phyloP scores from a whole-genome alignment of 2,329 filamentous ascomycete species.

The Stylonectria norvegica region DNA sequence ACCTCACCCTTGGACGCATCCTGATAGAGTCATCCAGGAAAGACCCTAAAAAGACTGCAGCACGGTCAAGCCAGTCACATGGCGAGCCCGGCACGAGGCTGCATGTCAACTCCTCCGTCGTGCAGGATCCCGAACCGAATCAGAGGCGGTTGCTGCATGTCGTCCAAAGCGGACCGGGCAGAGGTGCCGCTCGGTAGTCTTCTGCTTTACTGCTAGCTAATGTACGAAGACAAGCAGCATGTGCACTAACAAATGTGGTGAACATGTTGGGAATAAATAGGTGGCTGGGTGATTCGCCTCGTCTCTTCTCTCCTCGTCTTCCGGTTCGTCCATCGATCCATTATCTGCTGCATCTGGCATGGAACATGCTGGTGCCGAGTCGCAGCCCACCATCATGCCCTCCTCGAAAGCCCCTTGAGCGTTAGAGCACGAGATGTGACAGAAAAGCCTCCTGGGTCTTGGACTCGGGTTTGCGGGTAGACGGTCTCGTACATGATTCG shows the following conservation, averaged over 20 bases:
- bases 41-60: not conserved
- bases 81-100: slow-evolving; percentile 1
- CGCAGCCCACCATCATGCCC: slow-evolving; percentile 4
- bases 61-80: slow-evolving; percentile 18
- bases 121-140: slow-evolving; percentile 22
- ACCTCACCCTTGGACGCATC: too few relatives aligned
- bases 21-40: too few relatives aligned
- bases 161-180: slow-evolving; percentile 15
- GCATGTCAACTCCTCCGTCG: slow-evolving; percentile 18
- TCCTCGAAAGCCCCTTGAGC: not conserved
- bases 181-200: too few relatives aligned
- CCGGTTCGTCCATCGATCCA: slow-evolving; percentile 1
- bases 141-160: slow-evolving; percentile 20
- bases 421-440: slow-evolving; percentile 16
- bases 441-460: slow-evolving; percentile 19
- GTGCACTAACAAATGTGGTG: too few relatives aligned
- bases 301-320: slow-evolving; percentile 2
- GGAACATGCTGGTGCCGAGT: slow-evolving; percentile 1
- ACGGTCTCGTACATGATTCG: slow-evolving; percentile 14
- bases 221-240: too few relatives aligned
- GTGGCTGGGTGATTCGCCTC: slow-evolving; percentile 5
- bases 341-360: slow-evolving; percentile 5
- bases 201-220: too few relatives aligned
- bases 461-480: slow-evolving; percentile 15
- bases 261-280: too few relatives aligned